phyloP scores from a whole-genome alignment of 495 filamentous ascomycete species.

The Aspergillus nanangensis region DNA sequence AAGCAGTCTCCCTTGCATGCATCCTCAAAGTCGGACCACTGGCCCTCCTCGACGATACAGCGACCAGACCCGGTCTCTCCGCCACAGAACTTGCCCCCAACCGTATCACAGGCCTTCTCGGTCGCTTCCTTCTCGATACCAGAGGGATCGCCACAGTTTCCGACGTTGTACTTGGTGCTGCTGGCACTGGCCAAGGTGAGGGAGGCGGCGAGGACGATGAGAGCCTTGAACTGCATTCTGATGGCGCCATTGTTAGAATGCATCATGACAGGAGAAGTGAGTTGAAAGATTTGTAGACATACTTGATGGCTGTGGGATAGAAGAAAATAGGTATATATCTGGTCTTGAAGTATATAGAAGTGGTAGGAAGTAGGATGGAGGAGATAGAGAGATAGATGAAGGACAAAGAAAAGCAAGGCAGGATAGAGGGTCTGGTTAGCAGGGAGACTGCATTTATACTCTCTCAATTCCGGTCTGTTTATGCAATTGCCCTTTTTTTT shows the following conservation, averaged over 20 bases:
- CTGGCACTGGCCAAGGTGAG: not conserved
- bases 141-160: not conserved
- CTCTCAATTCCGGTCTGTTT: too few species aligned
- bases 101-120: not conserved
- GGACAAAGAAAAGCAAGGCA: not conserved
- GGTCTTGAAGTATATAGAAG: not conserved
- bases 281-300: not conserved
- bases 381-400: not conserved
- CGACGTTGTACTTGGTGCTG: not conserved
- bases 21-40: not conserved
- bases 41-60: not conserved
- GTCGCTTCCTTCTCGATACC: not conserved
- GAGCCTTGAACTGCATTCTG: conserved; percentile 1
- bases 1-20: not conserved
- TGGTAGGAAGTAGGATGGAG: not conserved
- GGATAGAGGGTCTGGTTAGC: not conserved
- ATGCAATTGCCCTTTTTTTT: too few species aligned
- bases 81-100: not conserved
- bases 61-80: not conserved
- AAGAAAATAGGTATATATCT: not conserved
- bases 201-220: not conserved
- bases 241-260: not conserved
- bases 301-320: not conserved
- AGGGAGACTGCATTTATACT: not conserved
- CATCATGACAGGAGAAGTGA: not conserved